Percentiles rank a stretch among this genome's conserved stretches.
Evolutionary conservation across 1,139 yeast genomes (phyloP).

Genomic region (Kodamaea fungicola): DNA sequence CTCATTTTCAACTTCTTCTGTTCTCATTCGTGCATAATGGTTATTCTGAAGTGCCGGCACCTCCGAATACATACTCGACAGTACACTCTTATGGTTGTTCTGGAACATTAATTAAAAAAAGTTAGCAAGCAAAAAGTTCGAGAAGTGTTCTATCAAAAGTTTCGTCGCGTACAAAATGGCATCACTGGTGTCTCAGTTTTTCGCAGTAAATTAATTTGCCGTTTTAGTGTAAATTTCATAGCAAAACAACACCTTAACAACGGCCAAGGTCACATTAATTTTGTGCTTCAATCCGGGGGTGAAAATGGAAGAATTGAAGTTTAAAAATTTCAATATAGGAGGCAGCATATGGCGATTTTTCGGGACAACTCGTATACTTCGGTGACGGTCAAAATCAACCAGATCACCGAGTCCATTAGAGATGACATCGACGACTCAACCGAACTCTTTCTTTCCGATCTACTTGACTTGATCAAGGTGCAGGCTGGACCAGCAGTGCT

Average conservation of each 20-base stretch:
- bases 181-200: neutral
- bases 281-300: too few species aligned
- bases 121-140: neutral
- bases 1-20: neutral
- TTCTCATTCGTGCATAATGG: too few species aligned
- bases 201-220: neutral
- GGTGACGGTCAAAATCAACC: slow-evolving; percentile 50
- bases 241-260: neutral
- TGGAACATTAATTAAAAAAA: neutral
- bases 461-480: slow-evolving; percentile 36
- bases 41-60: neutral
- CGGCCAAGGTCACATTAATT: neutral
- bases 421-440: slow-evolving; percentile 27
- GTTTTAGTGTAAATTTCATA: neutral
- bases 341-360: slow-evolving; percentile 36
- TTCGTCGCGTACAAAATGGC: neutral
- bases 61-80: slow-evolving; percentile 6
- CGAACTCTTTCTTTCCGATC: slow-evolving; percentile 34
- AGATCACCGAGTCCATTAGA: slow-evolving; percentile 37
- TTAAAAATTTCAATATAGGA: too few species aligned
- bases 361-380: slow-evolving; percentile 40
- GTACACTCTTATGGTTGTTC: slow-evolving; percentile 4
- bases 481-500: slow-evolving; percentile 48
- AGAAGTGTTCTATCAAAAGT: neutral
- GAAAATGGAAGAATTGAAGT: too few species aligned